These are phyloP conservation scores for Moringa oleifera DNA, from an alignment of 345 rosid species.

Conservation along the genomic window DNA sequence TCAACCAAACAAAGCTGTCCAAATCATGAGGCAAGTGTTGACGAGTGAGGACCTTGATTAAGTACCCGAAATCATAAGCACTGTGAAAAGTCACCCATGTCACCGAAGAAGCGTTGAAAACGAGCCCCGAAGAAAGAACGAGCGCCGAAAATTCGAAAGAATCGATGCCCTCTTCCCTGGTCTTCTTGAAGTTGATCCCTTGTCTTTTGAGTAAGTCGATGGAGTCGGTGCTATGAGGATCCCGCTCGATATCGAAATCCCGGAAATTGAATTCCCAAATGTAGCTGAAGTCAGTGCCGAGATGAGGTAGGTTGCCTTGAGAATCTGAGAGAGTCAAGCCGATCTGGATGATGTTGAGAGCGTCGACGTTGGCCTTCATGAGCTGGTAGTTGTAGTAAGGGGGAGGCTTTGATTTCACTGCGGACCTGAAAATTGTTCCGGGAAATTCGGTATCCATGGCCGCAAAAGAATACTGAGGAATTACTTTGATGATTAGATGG, in stretches of 20 bases:
- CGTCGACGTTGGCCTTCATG: conserved; percentile 41
- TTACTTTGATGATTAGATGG: conserved; percentile 21
- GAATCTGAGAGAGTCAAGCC: conserved; percentile 35
- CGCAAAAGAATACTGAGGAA: conserved; percentile 28
- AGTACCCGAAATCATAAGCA: conserved; percentile 45
- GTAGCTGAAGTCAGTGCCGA: conserved; percentile 21
- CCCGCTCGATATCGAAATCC: conserved; percentile 34
- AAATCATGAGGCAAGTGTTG: conserved; percentile 16
- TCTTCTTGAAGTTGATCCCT: conserved; percentile 36
- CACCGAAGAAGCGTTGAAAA: conserved; percentile 31
- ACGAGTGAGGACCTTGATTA: conserved; percentile 32
- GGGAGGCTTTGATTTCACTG: too few species aligned
- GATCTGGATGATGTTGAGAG: conserved; percentile 36
- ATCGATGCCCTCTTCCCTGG: conserved; percentile 22
- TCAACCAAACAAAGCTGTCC: conserved; percentile 22
- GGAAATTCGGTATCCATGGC: conserved; percentile 52
- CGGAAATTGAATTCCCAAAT: conserved; percentile 48
- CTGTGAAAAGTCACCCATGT: conserved; percentile 47
- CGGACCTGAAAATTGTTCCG: conserved; percentile 30
- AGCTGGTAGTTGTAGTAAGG: conserved; percentile 22
- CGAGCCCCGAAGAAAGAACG: conserved; percentile 41
- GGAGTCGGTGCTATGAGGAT: conserved; percentile 34
- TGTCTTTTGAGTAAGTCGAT: conserved; percentile 31
- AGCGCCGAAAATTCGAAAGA: conserved; percentile 31
- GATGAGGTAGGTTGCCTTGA: conserved; percentile 35